A percentile compares a stretch with the other conserved stretches of the same genome.
These are phyloP conservation scores for Dioscorea zingiberensis DNA, from an alignment of 106 monocot species.

Conservation along the genomic window DNA sequence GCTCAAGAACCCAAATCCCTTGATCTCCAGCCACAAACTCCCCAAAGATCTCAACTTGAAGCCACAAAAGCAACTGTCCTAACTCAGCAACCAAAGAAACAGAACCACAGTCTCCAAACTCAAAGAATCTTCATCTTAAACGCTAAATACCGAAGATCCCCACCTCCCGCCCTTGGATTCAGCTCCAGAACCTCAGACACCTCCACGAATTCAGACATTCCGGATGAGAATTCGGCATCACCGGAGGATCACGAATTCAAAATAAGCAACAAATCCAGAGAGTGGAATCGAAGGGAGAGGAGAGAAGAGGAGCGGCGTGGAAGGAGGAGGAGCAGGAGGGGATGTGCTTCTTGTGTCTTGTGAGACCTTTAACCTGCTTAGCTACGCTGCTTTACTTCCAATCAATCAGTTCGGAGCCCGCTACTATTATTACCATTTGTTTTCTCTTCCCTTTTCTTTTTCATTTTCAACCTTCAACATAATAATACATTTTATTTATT, in stretches of 20 bases:
- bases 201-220: not conserved
- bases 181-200: not conserved
- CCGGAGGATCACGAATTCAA: not conserved
- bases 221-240: not conserved
- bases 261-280: not conserved
- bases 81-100: not conserved
- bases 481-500: not conserved
- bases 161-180: not conserved
- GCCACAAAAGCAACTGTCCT: not conserved
- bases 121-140: not conserved
- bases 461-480: not conserved
- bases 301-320: not conserved
- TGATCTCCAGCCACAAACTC: not conserved
- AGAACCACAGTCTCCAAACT: not conserved
- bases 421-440: not conserved
- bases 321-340: not conserved
- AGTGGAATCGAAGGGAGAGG: not conserved
- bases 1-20: not conserved
- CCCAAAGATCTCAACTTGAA: not conserved
- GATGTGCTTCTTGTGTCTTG: not conserved
- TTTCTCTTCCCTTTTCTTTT: not conserved
- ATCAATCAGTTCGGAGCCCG: not conserved
- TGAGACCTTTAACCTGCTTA: not conserved
- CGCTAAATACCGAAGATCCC: constrained; percentile 1
- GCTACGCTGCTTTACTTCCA: not conserved